These are phyloP conservation scores for Leccinum boreale DNA, from an alignment of 768 basidiomycete genomes.

Conservation along the genomic window DNA sequence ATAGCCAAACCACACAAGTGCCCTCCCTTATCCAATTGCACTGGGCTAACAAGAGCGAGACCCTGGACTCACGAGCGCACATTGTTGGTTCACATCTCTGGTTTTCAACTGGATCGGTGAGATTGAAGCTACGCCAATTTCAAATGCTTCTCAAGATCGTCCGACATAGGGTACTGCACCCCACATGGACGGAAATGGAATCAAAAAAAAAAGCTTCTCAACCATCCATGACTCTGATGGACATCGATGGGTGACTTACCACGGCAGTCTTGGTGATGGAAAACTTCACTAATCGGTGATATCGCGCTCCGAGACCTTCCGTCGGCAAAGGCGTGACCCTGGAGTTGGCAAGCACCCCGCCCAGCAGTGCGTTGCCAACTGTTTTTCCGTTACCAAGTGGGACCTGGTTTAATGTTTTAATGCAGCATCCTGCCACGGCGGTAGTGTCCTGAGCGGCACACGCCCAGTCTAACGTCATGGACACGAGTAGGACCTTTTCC, in stretches of 20 bases:
- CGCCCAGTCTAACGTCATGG: neutral
- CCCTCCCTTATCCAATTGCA: neutral
- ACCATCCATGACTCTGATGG: neutral
- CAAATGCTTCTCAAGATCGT: constrained; percentile 36
- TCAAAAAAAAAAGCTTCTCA: too few species aligned
- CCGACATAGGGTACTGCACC: too few species aligned
- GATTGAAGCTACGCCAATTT: constrained; percentile 69
- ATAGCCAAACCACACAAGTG: constrained; percentile 40
- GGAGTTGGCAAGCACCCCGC: neutral
- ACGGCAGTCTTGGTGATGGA: neutral
- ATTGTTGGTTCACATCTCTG: constrained; percentile 44
- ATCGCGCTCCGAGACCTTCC: neutral
- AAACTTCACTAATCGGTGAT: neutral
- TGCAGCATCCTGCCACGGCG: neutral
- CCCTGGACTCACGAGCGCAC: neutral
- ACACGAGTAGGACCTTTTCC: neutral
- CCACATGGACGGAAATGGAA: too few species aligned
- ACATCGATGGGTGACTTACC: neutral
- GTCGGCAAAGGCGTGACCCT: neutral
- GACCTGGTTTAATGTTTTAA: neutral
- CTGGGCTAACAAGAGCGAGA: constrained; percentile 83
- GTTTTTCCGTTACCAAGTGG: neutral
- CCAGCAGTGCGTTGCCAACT: neutral
- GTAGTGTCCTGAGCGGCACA: neutral
- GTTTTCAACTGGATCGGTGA: constrained; percentile 84